Evolutionary conservation across 441 rosid species (phyloP).

Genomic region (Aquilaria agallochum): DNA sequence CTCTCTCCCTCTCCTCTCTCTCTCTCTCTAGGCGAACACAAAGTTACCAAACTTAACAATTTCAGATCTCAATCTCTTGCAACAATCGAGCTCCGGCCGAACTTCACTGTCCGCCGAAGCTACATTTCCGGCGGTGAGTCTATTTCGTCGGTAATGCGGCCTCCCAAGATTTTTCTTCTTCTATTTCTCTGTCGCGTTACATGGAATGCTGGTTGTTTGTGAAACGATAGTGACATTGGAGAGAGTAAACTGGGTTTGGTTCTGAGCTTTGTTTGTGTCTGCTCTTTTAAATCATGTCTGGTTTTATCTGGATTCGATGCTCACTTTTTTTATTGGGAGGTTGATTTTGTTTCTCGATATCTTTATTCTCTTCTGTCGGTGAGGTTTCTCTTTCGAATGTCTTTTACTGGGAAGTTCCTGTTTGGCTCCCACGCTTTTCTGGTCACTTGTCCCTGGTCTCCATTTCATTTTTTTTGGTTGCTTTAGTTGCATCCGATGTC

Average conservation of each 20-base stretch:
- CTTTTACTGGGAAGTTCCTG: slow-evolving; percentile 17
- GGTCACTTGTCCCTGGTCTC: not conserved
- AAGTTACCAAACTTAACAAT: too few relatives aligned
- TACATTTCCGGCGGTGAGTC: slow-evolving; percentile 30
- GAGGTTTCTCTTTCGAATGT: slow-evolving; percentile 10
- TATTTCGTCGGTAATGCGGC: slow-evolving; percentile 12
- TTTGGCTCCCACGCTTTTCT: slow-evolving; percentile 14
- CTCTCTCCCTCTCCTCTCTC: slow-evolving; percentile 9
- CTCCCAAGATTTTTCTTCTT: slow-evolving; percentile 8
- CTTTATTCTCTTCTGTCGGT: slow-evolving; percentile 26
- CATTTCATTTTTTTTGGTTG: too few relatives aligned
- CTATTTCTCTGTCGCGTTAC: slow-evolving; percentile 7
- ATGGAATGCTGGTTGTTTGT: not conserved
- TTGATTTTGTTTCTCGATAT: too few relatives aligned
- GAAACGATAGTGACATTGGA: not conserved
- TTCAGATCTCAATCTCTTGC: too few relatives aligned
- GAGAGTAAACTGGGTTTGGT: not conserved
- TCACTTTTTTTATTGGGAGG: not conserved
- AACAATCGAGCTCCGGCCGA: not conserved
- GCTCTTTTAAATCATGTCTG: not conserved
- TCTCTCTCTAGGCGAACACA: not conserved
- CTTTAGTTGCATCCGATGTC: too few relatives aligned
- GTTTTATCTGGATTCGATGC: not conserved
- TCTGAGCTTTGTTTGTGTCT: not conserved
- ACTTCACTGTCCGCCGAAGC: slow-evolving; percentile 21